Evolutionary conservation across 148 eudicot species (phyloP).

Genomic region (Camellia japonica): DNA sequence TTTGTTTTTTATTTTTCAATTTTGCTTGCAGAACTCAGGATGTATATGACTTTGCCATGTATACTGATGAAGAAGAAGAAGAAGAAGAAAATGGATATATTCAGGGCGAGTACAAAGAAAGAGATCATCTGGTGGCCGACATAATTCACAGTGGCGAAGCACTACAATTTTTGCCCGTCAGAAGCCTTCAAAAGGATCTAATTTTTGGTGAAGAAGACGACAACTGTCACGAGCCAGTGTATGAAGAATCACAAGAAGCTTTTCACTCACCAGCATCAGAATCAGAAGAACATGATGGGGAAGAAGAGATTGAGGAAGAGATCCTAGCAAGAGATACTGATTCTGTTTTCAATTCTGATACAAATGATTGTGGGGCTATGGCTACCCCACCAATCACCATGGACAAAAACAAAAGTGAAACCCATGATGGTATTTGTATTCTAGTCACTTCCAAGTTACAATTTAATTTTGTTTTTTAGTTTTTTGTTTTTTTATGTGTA

Average conservation of each 20-base stretch:
- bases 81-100: constrained; percentile 22
- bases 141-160: constrained; percentile 33
- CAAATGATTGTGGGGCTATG: constrained; percentile 16
- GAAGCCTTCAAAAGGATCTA: constrained; percentile 13
- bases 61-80: constrained; percentile 51
- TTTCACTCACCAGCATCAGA: constrained; percentile 27
- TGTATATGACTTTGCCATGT: constrained; percentile 35
- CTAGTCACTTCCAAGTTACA: no score
- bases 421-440: constrained; percentile 17
- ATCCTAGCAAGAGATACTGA: constrained; percentile 18
- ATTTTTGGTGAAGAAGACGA: constrained; percentile 5
- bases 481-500: no score
- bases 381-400: constrained; percentile 8
- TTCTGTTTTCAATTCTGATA: constrained; percentile 15
- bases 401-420: constrained; percentile 13
- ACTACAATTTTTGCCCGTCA: constrained; percentile 24
- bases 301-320: constrained; percentile 38
- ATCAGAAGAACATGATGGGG: constrained; percentile 19
- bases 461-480: no score
- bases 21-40: constrained; percentile 37
- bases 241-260: constrained; percentile 17
- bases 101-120: constrained; percentile 17
- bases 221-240: constrained; percentile 1
- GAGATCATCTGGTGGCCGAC: constrained; percentile 49
- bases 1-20: no score